Base-by-base conservation (phyloP, 495 filamentous ascomycete genomes). In the Beverwykella pulmonaria region DNA sequence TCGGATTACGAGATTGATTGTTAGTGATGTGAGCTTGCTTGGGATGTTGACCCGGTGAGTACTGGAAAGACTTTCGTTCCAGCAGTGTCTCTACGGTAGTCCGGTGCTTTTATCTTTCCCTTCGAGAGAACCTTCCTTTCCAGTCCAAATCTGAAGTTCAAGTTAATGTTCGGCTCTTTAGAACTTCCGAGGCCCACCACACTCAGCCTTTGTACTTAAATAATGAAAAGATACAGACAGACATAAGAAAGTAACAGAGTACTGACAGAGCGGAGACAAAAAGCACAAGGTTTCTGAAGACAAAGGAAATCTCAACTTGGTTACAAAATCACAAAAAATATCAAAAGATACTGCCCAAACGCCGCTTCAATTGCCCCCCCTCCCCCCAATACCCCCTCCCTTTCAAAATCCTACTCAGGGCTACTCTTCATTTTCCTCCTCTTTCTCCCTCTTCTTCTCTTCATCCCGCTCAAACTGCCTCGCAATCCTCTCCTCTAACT, bases 401-500 rank as follows among this genome's bases (percentile, higher is more conserved):
- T n/a, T 44, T 44, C 39, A 9, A 3, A n/a, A 44, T n/a, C 39
- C 15, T 14, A 12, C 6, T 44, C 39, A 44, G 3, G 39, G 3
- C 39, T 9, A 2, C 6, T 9, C 39, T n/a, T 44, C 39, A n/a
- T 4, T n/a, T 44, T 44, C 39, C 15, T 44, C 39, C 17, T 44
- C 39, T 14, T n/a, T 44, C 41, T 63, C 27, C 17, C 39, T 12
- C 17, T 44, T 14, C 39, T 44, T 44, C 39, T 44, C 39, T 14
- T 2, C 8, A n/a, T 63, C 48, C 48, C 9, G 41, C 48, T 53
- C 30, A 15, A n/a, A 23, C 34, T 54, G 46, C 60, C 41, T 63
- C 15, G 27, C 49, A 54, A 63, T 53, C 49, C 20, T 54, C 49
- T 54, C 60, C 32, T 63, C 60, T 29, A 63, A 14, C 60, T 63